Evolutionary conservation across 176 grass and related monocot genomes (phyloP), one percentile per base, ranked within the genome.

Genomic region (Leersia perrieri): DNA sequence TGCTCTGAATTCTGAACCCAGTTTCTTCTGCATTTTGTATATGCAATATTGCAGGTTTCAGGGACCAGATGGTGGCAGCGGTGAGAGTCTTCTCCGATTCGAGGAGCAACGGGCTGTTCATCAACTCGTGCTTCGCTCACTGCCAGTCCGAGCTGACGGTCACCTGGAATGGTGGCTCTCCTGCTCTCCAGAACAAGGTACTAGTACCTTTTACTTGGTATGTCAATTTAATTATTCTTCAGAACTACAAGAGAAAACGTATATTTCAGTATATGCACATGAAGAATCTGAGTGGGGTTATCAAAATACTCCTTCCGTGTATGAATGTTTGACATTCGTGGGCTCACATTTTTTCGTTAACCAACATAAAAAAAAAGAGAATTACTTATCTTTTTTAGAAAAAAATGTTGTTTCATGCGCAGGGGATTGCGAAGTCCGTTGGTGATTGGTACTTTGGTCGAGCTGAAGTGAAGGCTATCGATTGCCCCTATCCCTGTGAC

Each of bases 101-200:
- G 23, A 73, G 16, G 15, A 49, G 36, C 35, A 98, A 91, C 28
- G 95, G 92, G 22, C 22, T 98, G 70, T 98, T 93, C 80, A 77
- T 98, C 58, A 98, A 95, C 88, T 98, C 95, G 5, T 98, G 95
- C 35, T 98, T 98, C 77, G 57, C 88, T 3, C 95, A 98, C 75
- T 94, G 95, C 68, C 95, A 98, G 75, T 91, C 92, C 5, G 90
- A 74, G 35, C 70, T 28, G 16, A 83, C 82, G 7, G 38, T 38
- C 0, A 98, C 85, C 7, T 98, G 95, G 95, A 83, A 77, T 49
- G 26, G 44, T 9, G 84, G 88, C 57, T 83, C 90, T 32, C 95
- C 92, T 30, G 22, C 72, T 15, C 82, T 98, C 38, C 47, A 60
- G 20, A 93, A 84, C 66, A 95, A 89, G 87, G 91, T 97, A 29